Base-by-base conservation (phyloP, 495 filamentous ascomycete genomes). In the Penicillium pancosmium region DNA sequence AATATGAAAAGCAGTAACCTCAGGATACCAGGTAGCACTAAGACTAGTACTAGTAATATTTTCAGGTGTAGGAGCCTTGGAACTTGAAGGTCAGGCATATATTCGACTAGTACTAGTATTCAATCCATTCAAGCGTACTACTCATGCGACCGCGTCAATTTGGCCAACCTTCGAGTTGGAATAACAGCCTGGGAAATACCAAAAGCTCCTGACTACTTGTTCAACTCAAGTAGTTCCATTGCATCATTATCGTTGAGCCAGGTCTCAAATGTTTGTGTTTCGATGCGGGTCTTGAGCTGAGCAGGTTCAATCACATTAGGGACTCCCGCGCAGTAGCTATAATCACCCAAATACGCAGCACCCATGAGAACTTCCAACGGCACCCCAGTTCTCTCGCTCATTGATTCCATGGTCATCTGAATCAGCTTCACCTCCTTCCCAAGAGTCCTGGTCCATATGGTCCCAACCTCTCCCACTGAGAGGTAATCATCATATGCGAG, bases 401-500 rank as follows among this genome's bases (percentile, higher is more conserved):
- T 73, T 1, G 65, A 55, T 35, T 78, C 60, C 16, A 61, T 53
- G 3, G 59, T 65, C 41, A 77, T 50, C 23, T 64, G 57, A 5
- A 73, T 49, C 9, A 74, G 52, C 9, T 56, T 50, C 13, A 64
- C 70, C 36, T 67, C 48, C 44, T 72, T 68, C 1, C 73, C 75
- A 21, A 69, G 72, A 15, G 61, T 68, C 52, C 55, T 73, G 10
- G 62, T 57, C 74, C 74, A 79, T 0, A 66, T 27, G 12, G 65
- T 59, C 13, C 74, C 57, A 8, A 69, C 56, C 36, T 78, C 59
- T 27, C 60, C 59, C 2, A 77, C 54, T 0, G 55, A 70, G 19
- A 70, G 52, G 52, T 73, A 69, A 46, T 68, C 71, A 50, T 80
- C 73, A 55, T 79, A 81, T 1, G 76, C 78, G 3, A 79, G 62